A percentile compares a stretch with the other conserved stretches of the same genome.
Conservation (phyloP, 495 filamentous ascomycete species). For the Neurospora terricola region DNA sequence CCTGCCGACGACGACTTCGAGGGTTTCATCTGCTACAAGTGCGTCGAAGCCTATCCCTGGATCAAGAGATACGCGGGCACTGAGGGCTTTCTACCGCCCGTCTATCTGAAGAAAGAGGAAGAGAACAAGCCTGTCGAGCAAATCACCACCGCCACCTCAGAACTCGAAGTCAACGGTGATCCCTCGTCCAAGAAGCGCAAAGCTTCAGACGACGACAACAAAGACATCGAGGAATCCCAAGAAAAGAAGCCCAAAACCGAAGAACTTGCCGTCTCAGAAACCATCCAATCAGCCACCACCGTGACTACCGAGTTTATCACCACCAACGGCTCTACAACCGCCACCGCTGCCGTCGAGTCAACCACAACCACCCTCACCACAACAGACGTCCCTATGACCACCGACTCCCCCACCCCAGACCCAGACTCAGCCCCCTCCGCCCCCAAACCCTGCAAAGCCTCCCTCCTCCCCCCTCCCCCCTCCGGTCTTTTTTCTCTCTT, state of each 20-base stretch:
- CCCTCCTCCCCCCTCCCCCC: conserved; percentile 46
- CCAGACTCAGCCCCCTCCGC: not conserved
- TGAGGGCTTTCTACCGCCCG: conserved; percentile 67
- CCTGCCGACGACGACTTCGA: conserved; percentile 83
- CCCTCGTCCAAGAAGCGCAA: conserved; percentile 63
- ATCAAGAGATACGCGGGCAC: conserved; percentile 83
- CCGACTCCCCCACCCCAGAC: no score
- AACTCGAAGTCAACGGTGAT: conserved; percentile 4
- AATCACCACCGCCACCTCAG: not conserved
- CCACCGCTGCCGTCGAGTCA: not conserved
- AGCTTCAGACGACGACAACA: conserved; percentile 48
- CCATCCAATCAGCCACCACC: not conserved
- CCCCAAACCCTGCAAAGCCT: conserved; percentile 28
- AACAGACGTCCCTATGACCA: not conserved
- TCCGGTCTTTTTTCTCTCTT: conserved; percentile 64
- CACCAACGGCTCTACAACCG: not conserved
- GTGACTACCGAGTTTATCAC: not conserved
- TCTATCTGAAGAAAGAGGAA: conserved; percentile 30
- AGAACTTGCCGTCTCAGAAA: conserved; percentile 1
- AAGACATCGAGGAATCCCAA: conserved; percentile 16
- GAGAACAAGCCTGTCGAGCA: conserved; percentile 5
- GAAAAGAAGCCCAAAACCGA: conserved; percentile 53
- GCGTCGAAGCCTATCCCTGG: conserved; percentile 81
- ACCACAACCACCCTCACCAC: not conserved
- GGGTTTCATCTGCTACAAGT: conserved; percentile 87